Conservation (phyloP, 805 yeast genomes). For the Scheffersomyces coipomensis region DNA sequence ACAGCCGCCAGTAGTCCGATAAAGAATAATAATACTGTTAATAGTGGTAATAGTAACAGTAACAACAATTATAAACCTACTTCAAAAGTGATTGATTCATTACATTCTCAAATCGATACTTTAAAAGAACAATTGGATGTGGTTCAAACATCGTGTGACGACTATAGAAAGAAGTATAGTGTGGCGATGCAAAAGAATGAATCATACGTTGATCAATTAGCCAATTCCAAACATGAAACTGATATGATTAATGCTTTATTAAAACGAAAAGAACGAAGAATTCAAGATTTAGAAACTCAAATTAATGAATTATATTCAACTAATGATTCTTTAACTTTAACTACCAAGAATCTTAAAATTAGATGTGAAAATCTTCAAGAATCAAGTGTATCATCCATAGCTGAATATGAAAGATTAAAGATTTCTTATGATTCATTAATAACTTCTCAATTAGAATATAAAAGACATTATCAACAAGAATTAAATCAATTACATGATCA, state of each 20-base stretch:
- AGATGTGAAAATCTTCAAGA: conserved; percentile 49
- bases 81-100: conserved; percentile 47
- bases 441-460: conserved; percentile 51
- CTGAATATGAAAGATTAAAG: conserved; percentile 57
- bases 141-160: conserved; percentile 39
- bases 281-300: conserved; percentile 63
- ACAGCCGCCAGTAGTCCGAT: too few relatives aligned
- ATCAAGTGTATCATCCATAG: conserved; percentile 39
- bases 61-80: neutral
- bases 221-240: conserved; percentile 74
- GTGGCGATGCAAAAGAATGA: conserved; percentile 49
- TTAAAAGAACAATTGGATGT: conserved; percentile 46
- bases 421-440: conserved; percentile 58
- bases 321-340: conserved; percentile 49
- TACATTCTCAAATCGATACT: conserved; percentile 45
- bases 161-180: conserved; percentile 53
- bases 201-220: conserved; percentile 58
- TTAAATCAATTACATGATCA: conserved; percentile 33
- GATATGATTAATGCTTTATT: conserved; percentile 69
- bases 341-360: conserved; percentile 48
- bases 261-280: conserved; percentile 67
- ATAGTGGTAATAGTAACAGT: neutral
- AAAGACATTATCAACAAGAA: conserved; percentile 46
- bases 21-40: neutral
- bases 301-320: conserved; percentile 45